Conservation (phyloP, 2,329 filamentous ascomycete species). For the Fusarium agapanthi region DNA sequence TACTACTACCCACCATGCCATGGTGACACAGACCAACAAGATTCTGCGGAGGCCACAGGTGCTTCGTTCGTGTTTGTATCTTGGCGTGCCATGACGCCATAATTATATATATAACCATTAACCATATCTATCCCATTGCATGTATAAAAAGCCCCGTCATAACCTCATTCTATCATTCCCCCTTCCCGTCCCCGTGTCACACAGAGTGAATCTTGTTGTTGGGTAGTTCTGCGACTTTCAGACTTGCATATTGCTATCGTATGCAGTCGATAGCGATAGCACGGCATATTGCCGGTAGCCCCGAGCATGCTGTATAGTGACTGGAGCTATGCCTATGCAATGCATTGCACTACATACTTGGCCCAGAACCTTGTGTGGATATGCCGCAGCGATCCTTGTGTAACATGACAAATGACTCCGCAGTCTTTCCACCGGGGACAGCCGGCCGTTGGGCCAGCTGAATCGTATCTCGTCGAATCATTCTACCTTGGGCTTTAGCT, state of each 20-base stretch:
- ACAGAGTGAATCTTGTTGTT: not conserved
- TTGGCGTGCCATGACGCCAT: not conserved
- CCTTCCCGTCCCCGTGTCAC: not conserved
- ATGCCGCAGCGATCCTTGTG: slow-evolving; percentile 23
- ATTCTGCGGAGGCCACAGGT: not conserved
- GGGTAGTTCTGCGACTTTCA: not conserved
- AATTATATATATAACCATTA: not conserved
- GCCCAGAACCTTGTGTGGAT: not conserved
- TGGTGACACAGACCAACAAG: not conserved
- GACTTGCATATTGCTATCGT: slow-evolving; percentile 1
- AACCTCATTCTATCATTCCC: not conserved
- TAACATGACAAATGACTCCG: slow-evolving; percentile 27
- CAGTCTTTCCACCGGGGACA: slow-evolving; percentile 10
- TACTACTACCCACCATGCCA: not conserved
- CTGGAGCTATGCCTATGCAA: not conserved
- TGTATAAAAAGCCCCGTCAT: not conserved
- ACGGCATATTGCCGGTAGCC: slow-evolving; percentile 14
- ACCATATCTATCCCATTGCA: not conserved
- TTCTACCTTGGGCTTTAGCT: not conserved
- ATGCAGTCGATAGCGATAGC: not conserved
- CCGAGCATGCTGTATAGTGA: not conserved
- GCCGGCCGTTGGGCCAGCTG: slow-evolving; percentile 7
- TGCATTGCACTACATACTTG: slow-evolving; percentile 10
- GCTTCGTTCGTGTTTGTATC: not conserved
- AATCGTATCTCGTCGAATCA: slow-evolving; percentile 6